Evolutionary conservation across 129 eudicot genomes (phyloP), one percentile per base, ranked within the genome.

Genomic region (Saussurea involucrata): DNA sequence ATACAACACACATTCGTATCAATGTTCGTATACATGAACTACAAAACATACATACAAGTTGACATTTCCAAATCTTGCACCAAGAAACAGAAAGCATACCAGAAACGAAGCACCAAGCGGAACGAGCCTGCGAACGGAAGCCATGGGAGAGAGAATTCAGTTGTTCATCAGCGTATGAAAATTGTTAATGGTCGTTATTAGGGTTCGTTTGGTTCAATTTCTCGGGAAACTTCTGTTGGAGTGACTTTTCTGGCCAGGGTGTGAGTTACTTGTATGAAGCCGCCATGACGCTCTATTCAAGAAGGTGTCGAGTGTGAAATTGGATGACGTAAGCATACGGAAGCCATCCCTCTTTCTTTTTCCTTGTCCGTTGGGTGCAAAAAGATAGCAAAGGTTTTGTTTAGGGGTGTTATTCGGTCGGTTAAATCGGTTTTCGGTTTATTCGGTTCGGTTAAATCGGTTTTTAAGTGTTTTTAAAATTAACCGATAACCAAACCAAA

Each of bases 91-190:
- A 75, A 76, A 70, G 25, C 58, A 53, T 78, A 87, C 90, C 66
- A 78, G 78, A 11, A 87, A 63, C 40, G 84, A 81, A 61, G 73
- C 57, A 17, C 84, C 84, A 82, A 75, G 76, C 10, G 80, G 80
- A 66, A 85, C 66, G 34, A 74, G 83, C 79, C 79, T 76, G 64
- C 89, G 92, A 63, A 81, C 24, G 66, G 84, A 80, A 36, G 86
- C 84, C 92, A 88, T 88, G 74, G 40, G 57, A 44, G n/a, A 34
- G 68, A 40, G 28, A 17, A 24, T 42, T 85, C 74, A 85, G 33
- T 17, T 71, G 58, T 17, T 32, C 76, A 27, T 75, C 15, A 64
- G 72, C 8, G 40, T 42, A 49, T 46, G 49, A 71, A 71, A 71
- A 1, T 63, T 34, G 77, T 55, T 80, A 33, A 61, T 37, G 42